Base-by-base conservation (phyloP, 768 basidiomycete genomes). In the Serendipita sp. region DNA sequence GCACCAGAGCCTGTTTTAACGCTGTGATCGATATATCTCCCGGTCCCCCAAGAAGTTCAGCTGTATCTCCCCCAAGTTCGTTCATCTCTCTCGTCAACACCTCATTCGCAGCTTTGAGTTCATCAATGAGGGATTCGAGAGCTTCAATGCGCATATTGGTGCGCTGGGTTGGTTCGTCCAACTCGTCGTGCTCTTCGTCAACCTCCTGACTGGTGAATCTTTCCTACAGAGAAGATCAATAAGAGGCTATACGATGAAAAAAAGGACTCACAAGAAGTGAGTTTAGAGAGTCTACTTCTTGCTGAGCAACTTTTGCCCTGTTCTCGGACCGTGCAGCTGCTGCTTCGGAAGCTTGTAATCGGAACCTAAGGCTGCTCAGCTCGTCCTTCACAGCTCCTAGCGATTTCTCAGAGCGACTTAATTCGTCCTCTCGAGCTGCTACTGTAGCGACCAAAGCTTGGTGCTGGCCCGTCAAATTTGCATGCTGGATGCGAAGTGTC, bases 391-490 rank as follows among this genome's bases (percentile, higher is more conserved):
- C 56, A 23, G n/a, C 7, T 28, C 16, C 34, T 10, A 60, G 34
- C 3, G 35, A 36, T 35, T 23, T 16, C 35, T 63, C 64, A 18
- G 47, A 60, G 45, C 36, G 54, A 11, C 36, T 48, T 11, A 85
- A 71, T 64, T 86, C 81, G 0, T 76, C 75, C 67, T 85, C 83
- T 18, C 82, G 80, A 16, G 75, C 76, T 0, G 77, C 79, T 2
- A 87, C 76, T 5, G 80, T 70, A 0, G 85, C 85, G 0, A 71
- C 65, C 28, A 78, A 82, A 0, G 81, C 76, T 0, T 88, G 87
- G 35, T 86, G 80, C 41, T 86, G 82, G 68, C 88, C 86, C 1
- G 88, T 78, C 0, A 89, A 74, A 5, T 76, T 77, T 0, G 85
- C 85, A 66, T 89, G 81, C 0, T 78, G 71, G 0, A 87, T 76